Conservation (phyloP, 1,139 yeast species). For the Blastobotrys raffinosifermentans region DNA sequence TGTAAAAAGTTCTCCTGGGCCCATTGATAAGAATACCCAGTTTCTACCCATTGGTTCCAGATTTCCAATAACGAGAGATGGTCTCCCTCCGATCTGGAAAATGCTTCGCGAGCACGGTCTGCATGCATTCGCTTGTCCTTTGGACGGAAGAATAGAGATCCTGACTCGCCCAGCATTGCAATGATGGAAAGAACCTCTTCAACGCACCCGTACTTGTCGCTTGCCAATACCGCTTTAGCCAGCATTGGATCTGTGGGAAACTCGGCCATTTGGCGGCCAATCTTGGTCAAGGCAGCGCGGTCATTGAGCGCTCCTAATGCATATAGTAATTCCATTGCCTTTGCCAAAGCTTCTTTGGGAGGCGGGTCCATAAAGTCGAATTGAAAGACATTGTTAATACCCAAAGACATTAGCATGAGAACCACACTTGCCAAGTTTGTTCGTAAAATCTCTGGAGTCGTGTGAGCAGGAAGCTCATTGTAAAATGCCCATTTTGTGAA, state of each 20-base stretch:
- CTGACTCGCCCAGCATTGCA: conserved; percentile 79
- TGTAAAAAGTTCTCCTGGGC: conserved; percentile 82
- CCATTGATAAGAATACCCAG: conserved; percentile 73
- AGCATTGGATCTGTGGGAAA: conserved; percentile 91
- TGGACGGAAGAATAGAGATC: conserved; percentile 65
- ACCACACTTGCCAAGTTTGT: conserved; percentile 76
- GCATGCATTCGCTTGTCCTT: conserved; percentile 64
- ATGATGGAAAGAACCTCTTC: conserved; percentile 64
- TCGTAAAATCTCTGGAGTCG: conserved; percentile 84
- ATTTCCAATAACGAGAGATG: conserved; percentile 71
- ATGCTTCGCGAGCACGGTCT: conserved; percentile 53
- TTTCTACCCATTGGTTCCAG: conserved; percentile 70
- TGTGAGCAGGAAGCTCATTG: conserved; percentile 69
- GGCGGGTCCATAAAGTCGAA: conserved; percentile 92
- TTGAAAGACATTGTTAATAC: conserved; percentile 71
- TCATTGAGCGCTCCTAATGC: conserved; percentile 83
- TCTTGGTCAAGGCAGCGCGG: conserved; percentile 68
- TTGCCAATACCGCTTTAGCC: conserved; percentile 65
- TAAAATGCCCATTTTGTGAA: conserved; percentile 83
- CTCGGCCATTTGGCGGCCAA: conserved; percentile 84
- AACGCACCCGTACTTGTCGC: conserved; percentile 54
- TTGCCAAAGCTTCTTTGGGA: conserved; percentile 60
- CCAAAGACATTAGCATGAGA: conserved; percentile 66
- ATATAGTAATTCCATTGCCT: conserved; percentile 73
- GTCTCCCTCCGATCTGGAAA: conserved; percentile 54